Conservation (phyloP, 2,329 filamentous ascomycete species). For the Penicillium nordicum region DNA sequence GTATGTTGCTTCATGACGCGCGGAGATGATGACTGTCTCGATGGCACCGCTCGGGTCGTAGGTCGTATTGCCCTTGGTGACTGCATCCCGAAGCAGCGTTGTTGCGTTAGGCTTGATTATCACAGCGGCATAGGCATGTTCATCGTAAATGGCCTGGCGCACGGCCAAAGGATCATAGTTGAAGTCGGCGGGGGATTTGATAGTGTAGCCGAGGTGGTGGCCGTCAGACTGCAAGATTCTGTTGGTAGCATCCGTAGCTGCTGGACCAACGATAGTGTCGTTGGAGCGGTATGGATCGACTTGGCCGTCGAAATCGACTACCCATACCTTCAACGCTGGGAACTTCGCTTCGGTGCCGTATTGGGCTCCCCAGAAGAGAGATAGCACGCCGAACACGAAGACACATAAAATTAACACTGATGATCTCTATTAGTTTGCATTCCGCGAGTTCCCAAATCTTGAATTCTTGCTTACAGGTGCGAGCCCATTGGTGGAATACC, state of each 20-base stretch:
- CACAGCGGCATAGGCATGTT: slow-evolving; percentile 59
- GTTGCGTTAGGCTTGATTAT: slow-evolving; percentile 63
- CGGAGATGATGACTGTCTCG: slow-evolving; percentile 55
- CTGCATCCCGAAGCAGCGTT: slow-evolving; percentile 53
- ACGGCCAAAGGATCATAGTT: slow-evolving; percentile 55
- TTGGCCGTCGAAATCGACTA: slow-evolving; percentile 63
- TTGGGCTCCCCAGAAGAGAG: slow-evolving; percentile 61
- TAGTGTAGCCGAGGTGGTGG: slow-evolving; percentile 50
- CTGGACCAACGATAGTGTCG: slow-evolving; percentile 55
- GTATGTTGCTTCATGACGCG: slow-evolving; percentile 56
- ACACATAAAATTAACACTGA: slow-evolving; percentile 47
- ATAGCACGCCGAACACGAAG: slow-evolving; percentile 57
- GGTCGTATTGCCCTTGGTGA: slow-evolving; percentile 53
- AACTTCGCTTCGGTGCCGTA: slow-evolving; percentile 51
- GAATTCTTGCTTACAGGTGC: slow-evolving; percentile 20
- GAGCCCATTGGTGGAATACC: slow-evolving; percentile 24
- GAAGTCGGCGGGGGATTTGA: slow-evolving; percentile 51
- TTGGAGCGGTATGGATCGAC: slow-evolving; percentile 50
- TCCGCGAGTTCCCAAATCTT: background rate
- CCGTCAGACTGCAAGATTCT: slow-evolving; percentile 40
- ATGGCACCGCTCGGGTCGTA: slow-evolving; percentile 60
- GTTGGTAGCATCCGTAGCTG: slow-evolving; percentile 47
- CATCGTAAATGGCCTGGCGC: slow-evolving; percentile 58
- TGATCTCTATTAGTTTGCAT: slow-evolving; percentile 1
- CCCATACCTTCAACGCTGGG: slow-evolving; percentile 50